These are phyloP conservation scores for Pseudoneurospora amorphoporcata DNA, from an alignment of 495 filamentous ascomycete species.

Conservation along the genomic window DNA sequence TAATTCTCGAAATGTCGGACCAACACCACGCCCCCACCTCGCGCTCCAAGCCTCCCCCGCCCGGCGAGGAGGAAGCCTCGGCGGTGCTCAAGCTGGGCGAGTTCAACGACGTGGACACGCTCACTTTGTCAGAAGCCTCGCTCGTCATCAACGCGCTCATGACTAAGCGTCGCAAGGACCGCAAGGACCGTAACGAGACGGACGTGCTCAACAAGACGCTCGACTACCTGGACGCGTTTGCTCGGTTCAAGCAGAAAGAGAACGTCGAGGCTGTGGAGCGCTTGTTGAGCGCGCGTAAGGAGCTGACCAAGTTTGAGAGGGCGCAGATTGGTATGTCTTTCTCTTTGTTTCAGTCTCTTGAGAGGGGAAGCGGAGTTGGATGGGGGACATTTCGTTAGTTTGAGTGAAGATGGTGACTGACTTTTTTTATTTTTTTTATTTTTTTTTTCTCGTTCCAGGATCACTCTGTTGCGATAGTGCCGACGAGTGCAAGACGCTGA, in stretches of 20 bases:
- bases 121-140: conserved; percentile 84
- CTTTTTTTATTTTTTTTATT: not conserved
- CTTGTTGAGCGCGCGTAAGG: conserved; percentile 61
- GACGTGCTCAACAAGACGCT: conserved; percentile 74
- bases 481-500: conserved; percentile 93
- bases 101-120: conserved; percentile 75
- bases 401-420: not conserved
- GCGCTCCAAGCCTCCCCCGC: conserved; percentile 58
- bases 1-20: conserved; percentile 14
- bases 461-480: conserved; percentile 83
- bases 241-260: conserved; percentile 88
- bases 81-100: conserved; percentile 78
- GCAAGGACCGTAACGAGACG: conserved; percentile 56
- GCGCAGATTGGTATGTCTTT: conserved; percentile 73
- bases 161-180: conserved; percentile 54
- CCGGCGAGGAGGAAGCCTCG: conserved; percentile 82
- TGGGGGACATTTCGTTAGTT: not conserved
- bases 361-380: not conserved
- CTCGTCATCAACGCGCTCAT: conserved; percentile 82
- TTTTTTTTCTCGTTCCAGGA: conserved; percentile 36
- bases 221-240: conserved; percentile 86
- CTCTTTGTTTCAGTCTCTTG: not conserved
- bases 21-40: conserved; percentile 43
- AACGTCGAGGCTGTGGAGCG: conserved; percentile 87
- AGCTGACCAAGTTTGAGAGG: conserved; percentile 83